Base-by-base conservation (phyloP, 352 stramenopile species). In the Lagenidium sp. region DNA sequence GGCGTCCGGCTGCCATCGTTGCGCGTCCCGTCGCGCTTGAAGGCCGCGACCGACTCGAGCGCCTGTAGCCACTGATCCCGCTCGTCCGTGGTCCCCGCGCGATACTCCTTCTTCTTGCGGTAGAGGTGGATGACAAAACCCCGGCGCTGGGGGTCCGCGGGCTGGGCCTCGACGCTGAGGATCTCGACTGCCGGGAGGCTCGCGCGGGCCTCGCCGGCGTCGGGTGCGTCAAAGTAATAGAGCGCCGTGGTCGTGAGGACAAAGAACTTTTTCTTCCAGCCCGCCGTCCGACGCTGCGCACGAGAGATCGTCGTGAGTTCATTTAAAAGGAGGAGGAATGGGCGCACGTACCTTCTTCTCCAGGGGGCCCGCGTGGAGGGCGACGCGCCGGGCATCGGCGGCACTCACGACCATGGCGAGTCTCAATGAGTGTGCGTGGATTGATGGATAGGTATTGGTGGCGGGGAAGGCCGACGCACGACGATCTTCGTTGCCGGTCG, bases 391-490 rank as follows among this genome's bases (percentile, higher is more conserved):
- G 37, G 74, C 76, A 43, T 88, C 79, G 3, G 55, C 50, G 2
- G 64, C 74, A 46, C 72, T 85, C 55, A 89, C 74, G 74, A 87
- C 89, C n/a, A n/a, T n/a, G n/a, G n/a, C n/a, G n/a, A n/a, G n/a
- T n/a, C n/a, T n/a, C n/a, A n/a, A n/a, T n/a, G n/a, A n/a, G n/a
- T n/a, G n/a, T n/a, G n/a, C n/a, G n/a, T n/a, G n/a, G n/a, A n/a
- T n/a, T n/a, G n/a, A n/a, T n/a, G n/a, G n/a, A n/a, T n/a, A n/a
- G n/a, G n/a, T n/a, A n/a, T n/a, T n/a, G n/a, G n/a, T n/a, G n/a
- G n/a, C n/a, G n/a, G n/a, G n/a, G n/a, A n/a, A n/a, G n/a, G n/a
- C n/a, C n/a, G n/a, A n/a, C n/a, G n/a, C n/a, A n/a, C n/a, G n/a
- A n/a, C n/a, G n/a, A n/a, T n/a, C n/a, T n/a, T n/a, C n/a, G n/a